These are phyloP conservation scores for Solanum pennellii DNA, from an alignment of 257 asterid genomes.

Conservation along the genomic window DNA sequence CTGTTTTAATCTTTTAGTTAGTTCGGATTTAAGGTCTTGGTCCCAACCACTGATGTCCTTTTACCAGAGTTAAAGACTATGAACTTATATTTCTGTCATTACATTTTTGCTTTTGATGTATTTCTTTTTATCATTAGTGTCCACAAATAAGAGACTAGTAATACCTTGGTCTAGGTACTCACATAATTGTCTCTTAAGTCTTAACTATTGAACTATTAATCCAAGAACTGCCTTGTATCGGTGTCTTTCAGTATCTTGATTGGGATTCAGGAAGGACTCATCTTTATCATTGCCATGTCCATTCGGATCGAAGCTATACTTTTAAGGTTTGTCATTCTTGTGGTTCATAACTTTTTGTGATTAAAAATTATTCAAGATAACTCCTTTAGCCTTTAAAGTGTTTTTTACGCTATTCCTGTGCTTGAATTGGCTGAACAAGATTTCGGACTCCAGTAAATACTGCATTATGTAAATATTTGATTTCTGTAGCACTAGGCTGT, in stretches of 20 bases:
- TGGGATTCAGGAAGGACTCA: slow-evolving; percentile 64
- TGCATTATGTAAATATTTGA: not conserved
- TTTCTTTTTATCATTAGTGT: not conserved
- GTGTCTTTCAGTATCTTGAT: slow-evolving; percentile 36
- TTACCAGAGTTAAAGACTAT: not conserved
- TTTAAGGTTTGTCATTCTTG: slow-evolving; percentile 47
- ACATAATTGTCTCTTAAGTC: not conserved
- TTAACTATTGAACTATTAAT: not conserved
- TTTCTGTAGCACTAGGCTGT: not conserved
- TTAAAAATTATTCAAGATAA: not conserved
- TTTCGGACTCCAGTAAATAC: not conserved
- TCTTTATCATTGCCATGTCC: slow-evolving; percentile 39
- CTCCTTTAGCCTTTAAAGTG: not conserved
- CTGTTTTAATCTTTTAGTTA: not conserved
- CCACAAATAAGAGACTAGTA: not conserved
- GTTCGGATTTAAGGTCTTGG: not conserved
- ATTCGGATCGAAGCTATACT: slow-evolving; percentile 33
- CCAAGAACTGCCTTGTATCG: not conserved
- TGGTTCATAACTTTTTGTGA: not conserved
- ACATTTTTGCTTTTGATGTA: not conserved
- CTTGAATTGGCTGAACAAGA: not conserved
- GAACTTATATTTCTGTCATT: not conserved
- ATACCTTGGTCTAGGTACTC: not conserved
- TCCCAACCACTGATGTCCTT: not conserved
- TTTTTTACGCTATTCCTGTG: not conserved